Conservation (phyloP, 371 early-diverging fungal species). For the Mortierella sp. region DNA sequence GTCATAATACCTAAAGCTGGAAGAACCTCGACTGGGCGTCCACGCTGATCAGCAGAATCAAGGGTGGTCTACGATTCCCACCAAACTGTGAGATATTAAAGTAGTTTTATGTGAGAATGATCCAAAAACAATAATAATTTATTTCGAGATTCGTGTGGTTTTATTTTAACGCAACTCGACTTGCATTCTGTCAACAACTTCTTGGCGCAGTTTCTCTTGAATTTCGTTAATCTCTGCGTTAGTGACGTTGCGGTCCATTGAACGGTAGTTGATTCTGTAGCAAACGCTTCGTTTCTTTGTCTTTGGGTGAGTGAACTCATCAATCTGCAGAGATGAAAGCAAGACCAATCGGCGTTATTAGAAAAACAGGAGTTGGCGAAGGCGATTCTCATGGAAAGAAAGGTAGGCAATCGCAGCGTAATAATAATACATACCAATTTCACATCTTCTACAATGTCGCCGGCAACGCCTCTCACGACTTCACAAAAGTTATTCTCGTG, state of each 20-base stretch:
- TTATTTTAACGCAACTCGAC: conserved; percentile 82
- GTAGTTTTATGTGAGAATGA: background rate
- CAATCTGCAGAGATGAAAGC: conserved; percentile 68
- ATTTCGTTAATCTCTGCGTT: conserved; percentile 94
- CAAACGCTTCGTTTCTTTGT: conserved; percentile 85
- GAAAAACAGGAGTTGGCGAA: too few relatives aligned
- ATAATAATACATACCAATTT: conserved; percentile 66
- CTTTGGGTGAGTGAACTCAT: conserved; percentile 91
- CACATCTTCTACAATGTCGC: conserved; percentile 94
- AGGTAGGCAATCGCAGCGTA: background rate
- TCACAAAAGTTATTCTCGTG: conserved; percentile 96
- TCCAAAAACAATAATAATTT: background rate
- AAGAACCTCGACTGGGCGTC: background rate
- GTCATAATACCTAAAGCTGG: background rate
- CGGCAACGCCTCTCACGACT: conserved; percentile 91
- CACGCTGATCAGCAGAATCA: background rate
- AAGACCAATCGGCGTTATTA: too few relatives aligned
- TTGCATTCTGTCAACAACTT: conserved; percentile 74
- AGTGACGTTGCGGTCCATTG: conserved; percentile 93
- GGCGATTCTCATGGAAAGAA: background rate
- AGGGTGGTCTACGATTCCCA: background rate
- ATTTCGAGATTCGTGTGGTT: background rate
- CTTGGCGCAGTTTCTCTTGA: conserved; percentile 83
- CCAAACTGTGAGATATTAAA: background rate
- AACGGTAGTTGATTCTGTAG: conserved; percentile 94